These are phyloP conservation scores for Pugionium dolabratum DNA, from an alignment of 345 rosid genomes.

Conservation along the genomic window DNA sequence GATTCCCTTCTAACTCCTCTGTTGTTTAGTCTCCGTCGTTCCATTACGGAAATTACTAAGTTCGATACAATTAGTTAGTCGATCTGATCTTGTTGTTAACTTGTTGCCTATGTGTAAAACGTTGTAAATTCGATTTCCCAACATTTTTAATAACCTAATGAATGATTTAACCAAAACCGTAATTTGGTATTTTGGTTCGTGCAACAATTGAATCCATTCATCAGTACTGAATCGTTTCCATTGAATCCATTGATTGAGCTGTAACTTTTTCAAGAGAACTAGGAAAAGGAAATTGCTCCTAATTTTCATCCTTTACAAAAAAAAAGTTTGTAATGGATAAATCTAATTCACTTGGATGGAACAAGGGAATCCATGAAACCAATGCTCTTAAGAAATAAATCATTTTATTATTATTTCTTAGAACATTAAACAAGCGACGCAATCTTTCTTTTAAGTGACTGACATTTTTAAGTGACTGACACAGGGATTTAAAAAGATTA, in stretches of 20 bases:
- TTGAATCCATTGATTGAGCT: too few species aligned
- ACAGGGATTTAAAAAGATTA: conserved; percentile 26
- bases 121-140: background rate
- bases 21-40: conserved; percentile 33
- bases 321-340: too few species aligned
- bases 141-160: too few species aligned
- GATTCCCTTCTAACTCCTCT: conserved; percentile 46
- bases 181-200: too few species aligned
- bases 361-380: too few species aligned
- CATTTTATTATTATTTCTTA: conserved; percentile 23
- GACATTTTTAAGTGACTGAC: conserved; percentile 18
- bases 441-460: conserved; percentile 20
- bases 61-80: conserved; percentile 13
- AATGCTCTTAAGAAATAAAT: conserved; percentile 25
- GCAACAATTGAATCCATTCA: too few species aligned
- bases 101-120: conserved; percentile 17
- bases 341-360: too few species aligned
- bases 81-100: conserved; percentile 10
- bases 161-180: background rate
- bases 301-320: too few species aligned
- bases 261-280: too few species aligned
- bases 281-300: too few species aligned
- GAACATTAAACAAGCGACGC: conserved; percentile 23
- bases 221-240: too few species aligned
- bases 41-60: conserved; percentile 40